Percentiles rank a stretch among this genome's conserved stretches.
Evolutionary conservation across 192 early-diverging fungal species (phyloP).

Genomic region (Coemansia sp.): DNA sequence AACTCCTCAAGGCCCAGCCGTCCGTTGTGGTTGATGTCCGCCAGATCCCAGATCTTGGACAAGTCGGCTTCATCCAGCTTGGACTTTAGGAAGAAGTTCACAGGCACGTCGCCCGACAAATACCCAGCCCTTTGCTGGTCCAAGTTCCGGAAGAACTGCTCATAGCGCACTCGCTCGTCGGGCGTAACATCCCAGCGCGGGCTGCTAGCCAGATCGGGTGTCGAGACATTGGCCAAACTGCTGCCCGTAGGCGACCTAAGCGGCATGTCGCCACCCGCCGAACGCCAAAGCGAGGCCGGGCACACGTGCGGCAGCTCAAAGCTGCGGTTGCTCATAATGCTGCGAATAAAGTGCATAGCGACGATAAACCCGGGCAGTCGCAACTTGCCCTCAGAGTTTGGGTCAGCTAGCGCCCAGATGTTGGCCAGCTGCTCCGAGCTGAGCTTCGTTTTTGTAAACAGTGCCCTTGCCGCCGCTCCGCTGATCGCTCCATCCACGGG

Average conservation of each 20-base stretch:
- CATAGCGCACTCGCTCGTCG: slow-evolving; percentile 72
- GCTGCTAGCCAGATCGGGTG: slow-evolving; percentile 20
- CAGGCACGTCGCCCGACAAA: slow-evolving; percentile 69
- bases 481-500: slow-evolving; percentile 57
- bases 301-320: slow-evolving; percentile 65
- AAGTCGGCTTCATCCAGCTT: slow-evolving; percentile 63
- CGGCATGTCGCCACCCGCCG: slow-evolving; percentile 49
- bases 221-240: slow-evolving; percentile 34
- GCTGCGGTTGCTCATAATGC: slow-evolving; percentile 71
- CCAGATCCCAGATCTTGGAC: slow-evolving; percentile 79
- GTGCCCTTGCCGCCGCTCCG: slow-evolving; percentile 67
- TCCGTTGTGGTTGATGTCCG: slow-evolving; percentile 62
- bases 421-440: slow-evolving; percentile 68
- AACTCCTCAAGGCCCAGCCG: slow-evolving; percentile 68
- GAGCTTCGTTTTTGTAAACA: slow-evolving; percentile 82
- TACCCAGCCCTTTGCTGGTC: slow-evolving; percentile 63
- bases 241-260: slow-evolving; percentile 21
- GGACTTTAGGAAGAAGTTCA: slow-evolving; percentile 77
- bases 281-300: slow-evolving; percentile 62
- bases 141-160: slow-evolving; percentile 71
- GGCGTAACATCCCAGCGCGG: slow-evolving; percentile 70
- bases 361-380: slow-evolving; percentile 81
- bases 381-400: slow-evolving; percentile 64
- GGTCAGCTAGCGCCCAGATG: slow-evolving; percentile 86
- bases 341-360: slow-evolving; percentile 86